Conservation (phyloP, 371 early-diverging fungal species). For the Rhizomucor pusillus region DNA sequence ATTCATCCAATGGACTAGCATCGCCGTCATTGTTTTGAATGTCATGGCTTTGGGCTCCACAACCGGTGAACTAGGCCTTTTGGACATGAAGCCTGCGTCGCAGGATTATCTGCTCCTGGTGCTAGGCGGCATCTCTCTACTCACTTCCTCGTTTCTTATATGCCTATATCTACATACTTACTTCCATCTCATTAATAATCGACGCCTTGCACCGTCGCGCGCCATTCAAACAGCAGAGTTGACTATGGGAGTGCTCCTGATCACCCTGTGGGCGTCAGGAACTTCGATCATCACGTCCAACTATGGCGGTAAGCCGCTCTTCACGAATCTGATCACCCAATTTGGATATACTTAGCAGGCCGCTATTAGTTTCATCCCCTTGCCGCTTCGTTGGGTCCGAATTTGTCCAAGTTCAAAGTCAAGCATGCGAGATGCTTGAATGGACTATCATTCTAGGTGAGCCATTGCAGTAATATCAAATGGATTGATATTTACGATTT, state of each 20-base stretch:
- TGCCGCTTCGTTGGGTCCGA: constrained; percentile 9
- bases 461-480: not conserved
- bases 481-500: not conserved
- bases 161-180: constrained; percentile 19
- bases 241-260: constrained; percentile 14
- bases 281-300: constrained; percentile 15
- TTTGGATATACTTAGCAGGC: not conserved
- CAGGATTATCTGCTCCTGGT: constrained; percentile 26
- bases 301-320: constrained; percentile 14
- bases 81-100: constrained; percentile 14
- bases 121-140: constrained; percentile 21
- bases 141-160: constrained; percentile 19
- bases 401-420: constrained; percentile 4
- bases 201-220: constrained; percentile 8
- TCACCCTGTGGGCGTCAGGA: constrained; percentile 26
- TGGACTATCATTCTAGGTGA: constrained; percentile 16
- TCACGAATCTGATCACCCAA: not conserved
- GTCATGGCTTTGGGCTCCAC: constrained; percentile 9
- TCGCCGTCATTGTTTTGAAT: constrained; percentile 28
- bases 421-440: constrained; percentile 13
- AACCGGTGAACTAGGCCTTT: constrained; percentile 10
- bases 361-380: constrained; percentile 12
- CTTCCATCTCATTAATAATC: constrained; percentile 9
- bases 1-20: constrained; percentile 33
- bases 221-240: constrained; percentile 15